phyloP scores from a whole-genome alignment of 768 basidiomycete genomes.

The Dentipellis fragilis region DNA sequence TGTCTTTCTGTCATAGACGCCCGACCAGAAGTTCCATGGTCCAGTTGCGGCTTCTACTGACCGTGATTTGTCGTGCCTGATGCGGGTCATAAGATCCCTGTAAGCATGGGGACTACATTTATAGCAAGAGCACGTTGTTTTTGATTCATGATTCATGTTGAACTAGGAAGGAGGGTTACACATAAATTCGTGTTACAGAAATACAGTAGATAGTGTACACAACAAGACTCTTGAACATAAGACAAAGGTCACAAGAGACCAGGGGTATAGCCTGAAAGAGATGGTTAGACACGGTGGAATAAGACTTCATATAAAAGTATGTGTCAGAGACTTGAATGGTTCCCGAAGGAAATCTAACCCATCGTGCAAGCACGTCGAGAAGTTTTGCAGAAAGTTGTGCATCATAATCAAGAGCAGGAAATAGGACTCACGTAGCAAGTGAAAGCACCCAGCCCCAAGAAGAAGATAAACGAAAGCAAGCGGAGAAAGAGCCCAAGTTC shows the following conservation, averaged over 20 bases:
- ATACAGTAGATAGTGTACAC: no score
- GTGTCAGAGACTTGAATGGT: conserved; percentile 77
- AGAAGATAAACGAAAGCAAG: not conserved
- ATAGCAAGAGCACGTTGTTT: no score
- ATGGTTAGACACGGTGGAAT: not conserved
- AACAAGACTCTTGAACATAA: not conserved
- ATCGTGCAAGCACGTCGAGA: conserved; percentile 52
- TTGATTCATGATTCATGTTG: no score
- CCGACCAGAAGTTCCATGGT: not conserved
- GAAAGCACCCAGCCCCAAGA: not conserved
- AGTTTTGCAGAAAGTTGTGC: conserved; percentile 30
- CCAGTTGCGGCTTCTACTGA: not conserved
- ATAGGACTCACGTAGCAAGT: no score
- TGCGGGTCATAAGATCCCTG: not conserved
- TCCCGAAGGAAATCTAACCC: conserved; percentile 53
- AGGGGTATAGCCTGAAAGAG: not conserved
- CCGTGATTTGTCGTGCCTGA: not conserved
- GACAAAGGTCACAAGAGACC: not conserved
- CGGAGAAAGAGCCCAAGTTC: no score
- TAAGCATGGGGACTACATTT: not conserved
- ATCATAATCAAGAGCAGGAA: conserved; percentile 24
- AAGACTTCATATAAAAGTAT: not conserved
- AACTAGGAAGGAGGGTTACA: no score
- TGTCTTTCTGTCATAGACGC: no score
- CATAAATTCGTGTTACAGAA: no score